A percentile compares a stretch with the other conserved stretches of the same genome.
Conservation (phyloP, 352 stramenopile species). For the Phytophthora sp. region DNA sequence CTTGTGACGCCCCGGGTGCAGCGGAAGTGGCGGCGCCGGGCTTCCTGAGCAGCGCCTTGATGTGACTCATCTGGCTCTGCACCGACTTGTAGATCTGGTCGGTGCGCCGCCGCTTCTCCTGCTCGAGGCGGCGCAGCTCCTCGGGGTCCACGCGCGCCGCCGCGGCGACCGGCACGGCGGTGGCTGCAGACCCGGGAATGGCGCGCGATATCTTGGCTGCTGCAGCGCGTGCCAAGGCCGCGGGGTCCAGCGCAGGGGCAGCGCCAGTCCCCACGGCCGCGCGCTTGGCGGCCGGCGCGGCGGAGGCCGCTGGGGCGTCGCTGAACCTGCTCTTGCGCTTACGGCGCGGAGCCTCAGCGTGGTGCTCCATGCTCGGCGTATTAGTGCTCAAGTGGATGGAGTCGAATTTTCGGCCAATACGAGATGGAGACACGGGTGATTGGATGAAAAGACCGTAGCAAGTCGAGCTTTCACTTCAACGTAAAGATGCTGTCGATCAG, state of each 20-base stretch:
- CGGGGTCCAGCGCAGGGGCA: conserved; percentile 41
- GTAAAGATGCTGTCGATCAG: too few species aligned
- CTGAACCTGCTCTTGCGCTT: conserved; percentile 90
- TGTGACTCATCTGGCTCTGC: conserved; percentile 83
- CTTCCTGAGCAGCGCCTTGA: conserved; percentile 68
- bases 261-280: not conserved
- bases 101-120: conserved; percentile 68
- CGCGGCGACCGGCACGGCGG: not conserved
- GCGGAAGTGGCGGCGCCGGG: conserved; percentile 28
- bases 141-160: conserved; percentile 20
- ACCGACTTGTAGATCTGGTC: conserved; percentile 88
- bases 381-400: too few species aligned
- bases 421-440: too few species aligned
- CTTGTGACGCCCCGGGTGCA: not conserved
- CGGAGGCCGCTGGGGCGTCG: conserved; percentile 44
- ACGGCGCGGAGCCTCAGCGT: conserved; percentile 43
- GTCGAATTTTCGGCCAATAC: too few species aligned
- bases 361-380: conserved; percentile 26
- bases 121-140: conserved; percentile 44
- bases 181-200: conserved; percentile 38
- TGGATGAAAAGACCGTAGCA: too few species aligned
- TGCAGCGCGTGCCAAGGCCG: conserved; percentile 69
- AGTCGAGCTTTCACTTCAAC: too few species aligned
- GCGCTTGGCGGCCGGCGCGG: conserved; percentile 24
- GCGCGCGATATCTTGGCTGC: conserved; percentile 77